Evolutionary conservation across 768 basidiomycete genomes (phyloP).

Genomic region (Tulasnella calospora): DNA sequence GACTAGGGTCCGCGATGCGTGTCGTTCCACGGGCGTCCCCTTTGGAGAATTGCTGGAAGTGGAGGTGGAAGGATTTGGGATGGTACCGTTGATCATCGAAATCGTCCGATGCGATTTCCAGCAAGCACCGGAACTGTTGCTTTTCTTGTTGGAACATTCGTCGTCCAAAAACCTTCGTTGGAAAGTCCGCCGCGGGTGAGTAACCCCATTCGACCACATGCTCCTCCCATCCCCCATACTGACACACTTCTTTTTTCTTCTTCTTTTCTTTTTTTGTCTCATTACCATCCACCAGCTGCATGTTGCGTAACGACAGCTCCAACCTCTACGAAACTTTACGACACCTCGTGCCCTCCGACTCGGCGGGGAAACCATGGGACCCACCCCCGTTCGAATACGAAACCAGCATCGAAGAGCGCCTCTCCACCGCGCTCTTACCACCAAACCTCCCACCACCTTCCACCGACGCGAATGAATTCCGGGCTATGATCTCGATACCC

Average conservation of each 20-base stretch:
- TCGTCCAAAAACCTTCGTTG: conserved; percentile 16
- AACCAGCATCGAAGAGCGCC: neutral
- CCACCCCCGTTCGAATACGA: conserved; percentile 21
- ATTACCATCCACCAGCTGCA: conserved; percentile 17
- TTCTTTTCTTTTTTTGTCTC: no score
- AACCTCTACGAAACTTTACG: conserved; percentile 21
- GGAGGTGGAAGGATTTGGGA: conserved; percentile 7
- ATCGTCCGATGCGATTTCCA: conserved; percentile 22
- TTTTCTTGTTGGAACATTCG: conserved; percentile 19
- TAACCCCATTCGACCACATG: neutral
- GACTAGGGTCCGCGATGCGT: conserved; percentile 6
- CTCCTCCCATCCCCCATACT: neutral
- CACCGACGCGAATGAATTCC: conserved; percentile 17
- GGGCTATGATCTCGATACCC: conserved; percentile 11
- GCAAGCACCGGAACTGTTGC: conserved; percentile 10
- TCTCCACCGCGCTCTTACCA: neutral
- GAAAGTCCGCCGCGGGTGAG: conserved; percentile 18
- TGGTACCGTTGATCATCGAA: conserved; percentile 18
- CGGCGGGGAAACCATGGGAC: conserved; percentile 6
- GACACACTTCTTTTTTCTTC: neutral
- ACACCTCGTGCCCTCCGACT: neutral
- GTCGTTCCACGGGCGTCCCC: conserved; percentile 5
- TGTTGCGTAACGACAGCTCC: conserved; percentile 14
- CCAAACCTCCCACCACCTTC: conserved; percentile 3
- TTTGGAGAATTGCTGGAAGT: conserved; percentile 18